These are phyloP conservation scores for Marasmius sp. DNA, from an alignment of 1,284 basidiomycete species.

Conservation along the genomic window DNA sequence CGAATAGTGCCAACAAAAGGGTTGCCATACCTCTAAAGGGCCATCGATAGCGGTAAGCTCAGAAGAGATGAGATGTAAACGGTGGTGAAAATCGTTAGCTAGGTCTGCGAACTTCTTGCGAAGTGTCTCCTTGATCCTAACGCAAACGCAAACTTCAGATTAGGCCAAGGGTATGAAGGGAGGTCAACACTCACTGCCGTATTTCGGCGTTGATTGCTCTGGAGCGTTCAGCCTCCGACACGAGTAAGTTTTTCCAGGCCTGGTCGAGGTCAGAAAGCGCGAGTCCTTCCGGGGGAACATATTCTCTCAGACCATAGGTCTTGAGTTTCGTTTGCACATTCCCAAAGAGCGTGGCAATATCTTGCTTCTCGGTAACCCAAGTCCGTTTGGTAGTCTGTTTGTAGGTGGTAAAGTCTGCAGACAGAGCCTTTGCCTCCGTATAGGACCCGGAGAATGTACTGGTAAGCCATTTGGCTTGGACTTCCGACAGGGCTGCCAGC, in stretches of 20 bases:
- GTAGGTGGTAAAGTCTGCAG: slow-evolving; percentile 75
- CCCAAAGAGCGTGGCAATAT: slow-evolving; percentile 84
- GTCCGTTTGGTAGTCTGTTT: slow-evolving; percentile 84
- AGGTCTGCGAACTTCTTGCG: slow-evolving; percentile 82
- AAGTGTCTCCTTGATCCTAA: slow-evolving; percentile 86
- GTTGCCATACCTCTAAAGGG: slow-evolving; percentile 63
- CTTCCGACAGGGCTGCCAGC: slow-evolving; percentile 60
- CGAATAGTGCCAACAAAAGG: background rate
- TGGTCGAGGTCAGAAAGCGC: slow-evolving; percentile 74
- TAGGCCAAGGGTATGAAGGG: background rate
- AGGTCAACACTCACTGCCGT: slow-evolving; percentile 63
- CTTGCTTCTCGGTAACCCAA: slow-evolving; percentile 91
- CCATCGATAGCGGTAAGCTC: slow-evolving; percentile 80
- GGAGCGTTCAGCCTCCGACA: slow-evolving; percentile 77
- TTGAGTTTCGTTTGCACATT: slow-evolving; percentile 94
- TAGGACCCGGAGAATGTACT: slow-evolving; percentile 75
- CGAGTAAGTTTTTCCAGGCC: slow-evolving; percentile 75
- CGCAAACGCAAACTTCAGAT: background rate
- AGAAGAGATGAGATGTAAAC: slow-evolving; percentile 69
- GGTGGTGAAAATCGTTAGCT: slow-evolving; percentile 83
- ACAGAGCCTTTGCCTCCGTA: slow-evolving; percentile 76
- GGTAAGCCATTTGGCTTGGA: slow-evolving; percentile 65
- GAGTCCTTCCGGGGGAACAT: slow-evolving; percentile 77
- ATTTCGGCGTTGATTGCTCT: slow-evolving; percentile 90
- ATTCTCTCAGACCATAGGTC: slow-evolving; percentile 86